These are phyloP conservation scores for Balansia obtecta DNA, from an alignment of 2,329 filamentous ascomycete species.

Conservation along the genomic window DNA sequence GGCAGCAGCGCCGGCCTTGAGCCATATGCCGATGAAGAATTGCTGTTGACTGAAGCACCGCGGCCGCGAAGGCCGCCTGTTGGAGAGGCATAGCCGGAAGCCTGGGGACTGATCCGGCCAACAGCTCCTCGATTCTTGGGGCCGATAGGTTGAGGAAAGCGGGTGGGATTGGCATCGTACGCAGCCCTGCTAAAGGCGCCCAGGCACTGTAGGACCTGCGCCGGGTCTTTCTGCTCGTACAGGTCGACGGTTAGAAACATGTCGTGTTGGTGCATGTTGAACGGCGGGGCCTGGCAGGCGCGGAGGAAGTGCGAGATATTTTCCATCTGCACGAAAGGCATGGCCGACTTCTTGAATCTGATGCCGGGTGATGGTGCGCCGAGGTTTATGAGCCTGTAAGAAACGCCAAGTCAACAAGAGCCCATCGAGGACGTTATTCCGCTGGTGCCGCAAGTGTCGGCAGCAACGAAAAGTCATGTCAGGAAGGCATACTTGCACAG, in stretches of 20 bases:
- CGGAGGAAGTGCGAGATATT: conserved; percentile 94
- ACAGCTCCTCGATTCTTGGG: conserved; percentile 42
- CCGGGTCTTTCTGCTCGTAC: conserved; percentile 89
- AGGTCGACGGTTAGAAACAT: conserved; percentile 95
- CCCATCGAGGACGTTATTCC: neutral
- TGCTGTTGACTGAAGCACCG: conserved; percentile 45
- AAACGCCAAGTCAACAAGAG: neutral
- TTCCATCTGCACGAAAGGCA: conserved; percentile 99
- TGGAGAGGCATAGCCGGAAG: conserved; percentile 44
- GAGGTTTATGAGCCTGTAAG: conserved; percentile 66
- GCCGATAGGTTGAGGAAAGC: conserved; percentile 67
- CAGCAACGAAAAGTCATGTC: neutral
- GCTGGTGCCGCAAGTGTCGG: neutral
- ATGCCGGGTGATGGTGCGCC: conserved; percentile 64
- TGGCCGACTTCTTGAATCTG: conserved; percentile 80
- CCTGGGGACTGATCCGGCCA: conserved; percentile 51
- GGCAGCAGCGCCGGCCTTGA: conserved; percentile 26
- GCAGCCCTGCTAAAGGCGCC: conserved; percentile 84
- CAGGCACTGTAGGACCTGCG: conserved; percentile 88
- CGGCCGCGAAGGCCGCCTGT: conserved; percentile 28
- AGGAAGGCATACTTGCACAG: conserved; percentile 65
- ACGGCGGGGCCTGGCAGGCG: conserved; percentile 71
- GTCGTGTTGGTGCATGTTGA: conserved; percentile 86
- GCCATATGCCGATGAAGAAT: conserved; percentile 38
- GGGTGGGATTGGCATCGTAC: conserved; percentile 57